Conservation (phyloP, 2,329 filamentous ascomycete genomes). For the Trichothecium sympodiale region DNA sequence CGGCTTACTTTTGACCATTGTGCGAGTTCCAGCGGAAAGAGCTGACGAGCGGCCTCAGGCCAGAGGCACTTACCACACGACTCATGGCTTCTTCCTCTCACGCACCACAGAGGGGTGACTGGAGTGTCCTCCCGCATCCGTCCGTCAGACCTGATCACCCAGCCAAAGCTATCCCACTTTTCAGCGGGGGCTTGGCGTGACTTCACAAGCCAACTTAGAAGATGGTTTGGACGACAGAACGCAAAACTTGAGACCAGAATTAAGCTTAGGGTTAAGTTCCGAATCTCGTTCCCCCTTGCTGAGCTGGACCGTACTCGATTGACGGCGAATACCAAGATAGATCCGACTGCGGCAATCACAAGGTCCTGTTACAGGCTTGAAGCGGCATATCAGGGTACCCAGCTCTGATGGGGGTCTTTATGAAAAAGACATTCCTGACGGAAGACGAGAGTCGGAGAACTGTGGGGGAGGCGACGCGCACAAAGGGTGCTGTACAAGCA, state of each 20-base stretch:
- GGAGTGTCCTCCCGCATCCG: slow-evolving; percentile 38
- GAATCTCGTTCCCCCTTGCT: slow-evolving; percentile 50
- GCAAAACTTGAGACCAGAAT: slow-evolving; percentile 64
- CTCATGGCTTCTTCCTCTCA: slow-evolving; percentile 61
- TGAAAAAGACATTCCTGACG: slow-evolving; percentile 50
- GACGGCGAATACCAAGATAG: slow-evolving; percentile 24
- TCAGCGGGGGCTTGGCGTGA: slow-evolving; percentile 32
- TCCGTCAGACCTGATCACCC: slow-evolving; percentile 28
- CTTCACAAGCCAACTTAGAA: slow-evolving; percentile 42
- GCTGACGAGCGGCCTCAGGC: slow-evolving; percentile 66
- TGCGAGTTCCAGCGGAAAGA: slow-evolving; percentile 50
- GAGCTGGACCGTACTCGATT: slow-evolving; percentile 27
- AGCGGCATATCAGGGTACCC: slow-evolving; percentile 39
- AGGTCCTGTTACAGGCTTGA: slow-evolving; percentile 50
- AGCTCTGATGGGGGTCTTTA: slow-evolving; percentile 28
- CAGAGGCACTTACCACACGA: slow-evolving; percentile 64
- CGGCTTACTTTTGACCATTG: slow-evolving; percentile 36
- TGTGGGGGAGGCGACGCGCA: slow-evolving; percentile 69
- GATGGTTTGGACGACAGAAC: slow-evolving; percentile 55
- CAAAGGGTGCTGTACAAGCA: slow-evolving; percentile 10
- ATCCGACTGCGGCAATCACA: slow-evolving; percentile 35
- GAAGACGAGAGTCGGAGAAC: slow-evolving; percentile 68
- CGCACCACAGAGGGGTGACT: slow-evolving; percentile 41
- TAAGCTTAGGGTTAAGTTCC: slow-evolving; percentile 96
- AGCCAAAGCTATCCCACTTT: slow-evolving; percentile 32